Evolutionary conservation across 2,329 filamentous ascomycete genomes (phyloP), one percentile per base, ranked within the genome.

Genomic region (Daldinia eschscholtzii): DNA sequence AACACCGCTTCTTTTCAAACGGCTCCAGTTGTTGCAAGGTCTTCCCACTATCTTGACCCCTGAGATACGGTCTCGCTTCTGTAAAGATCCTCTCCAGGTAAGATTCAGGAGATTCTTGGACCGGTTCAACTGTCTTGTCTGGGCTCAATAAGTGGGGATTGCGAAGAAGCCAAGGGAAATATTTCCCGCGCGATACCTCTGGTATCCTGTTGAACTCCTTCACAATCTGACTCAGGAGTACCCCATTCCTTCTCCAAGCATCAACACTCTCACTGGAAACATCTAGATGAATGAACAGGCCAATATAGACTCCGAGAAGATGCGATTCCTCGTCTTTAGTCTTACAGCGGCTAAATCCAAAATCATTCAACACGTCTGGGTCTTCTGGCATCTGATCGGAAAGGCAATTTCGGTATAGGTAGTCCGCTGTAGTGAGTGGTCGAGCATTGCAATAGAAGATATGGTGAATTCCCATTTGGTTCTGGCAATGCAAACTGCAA

Each of bases 151-250:
- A 7, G 30, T 53, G 48, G n/a, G 48, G 18, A 26, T 53, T 53
- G 28, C 48, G 48, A 53, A 53, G 48, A 33, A 53, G 48, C 48
- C 48, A 53, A 28, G 48, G 48, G 48, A 53, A 53, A 20, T 53
- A 53, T n/a, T 35, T 35, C 10, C 48, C 48, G 6, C 48, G 48
- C 3, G 48, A 53, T 33, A 35, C 15, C 10, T 53, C 48, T 20
- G 48, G 48, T 53, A 53, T 53, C 48, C 35, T n/a, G 7, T 53
- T 18, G 6, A 5, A 53, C 9, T 5, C 26, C 15, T 35, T 6
- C 10, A 5, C 15, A n/a, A 53, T 53, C 26, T 35, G 26, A 53
- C 28, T 26, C 15, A 53, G 3, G 28, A 53, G 48, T 2, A 20
- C 7, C 6, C 48, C 28, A n/a, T 12, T 20, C 28, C 4, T 53